Conservation (phyloP, 2,329 filamentous ascomycete genomes). For the Colletotrichum costaricense region DNA sequence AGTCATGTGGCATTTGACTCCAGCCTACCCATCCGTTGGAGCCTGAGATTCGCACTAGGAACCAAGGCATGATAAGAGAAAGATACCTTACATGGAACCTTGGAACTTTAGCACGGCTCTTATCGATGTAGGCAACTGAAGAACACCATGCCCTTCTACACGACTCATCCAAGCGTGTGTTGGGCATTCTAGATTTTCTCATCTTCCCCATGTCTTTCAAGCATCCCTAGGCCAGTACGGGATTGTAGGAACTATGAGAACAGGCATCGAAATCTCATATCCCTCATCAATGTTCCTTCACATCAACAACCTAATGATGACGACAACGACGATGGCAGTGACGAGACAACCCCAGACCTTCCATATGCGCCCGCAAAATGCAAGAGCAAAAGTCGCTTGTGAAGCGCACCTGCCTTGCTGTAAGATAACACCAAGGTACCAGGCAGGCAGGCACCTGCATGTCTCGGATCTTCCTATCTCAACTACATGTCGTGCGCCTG, state of each 20-base stretch:
- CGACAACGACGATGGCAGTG: not conserved
- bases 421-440: not conserved
- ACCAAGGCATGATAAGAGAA: not conserved
- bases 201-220: not conserved
- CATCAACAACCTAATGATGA: not conserved
- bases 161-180: not conserved
- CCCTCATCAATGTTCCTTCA: not conserved
- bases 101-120: not conserved
- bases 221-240: not conserved
- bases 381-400: no score
- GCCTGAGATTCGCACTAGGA: not conserved
- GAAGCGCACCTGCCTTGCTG: not conserved
- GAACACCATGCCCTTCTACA: not conserved
- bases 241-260: not conserved
- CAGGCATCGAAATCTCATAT: not conserved
- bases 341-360: not conserved
- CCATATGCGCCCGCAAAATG: not conserved
- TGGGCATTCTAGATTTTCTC: not conserved
- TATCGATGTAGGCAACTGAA: not conserved
- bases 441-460: not conserved
- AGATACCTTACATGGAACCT: not conserved
- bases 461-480: conserved; percentile 11
- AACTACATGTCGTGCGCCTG: not conserved
- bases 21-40: not conserved
- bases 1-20: not conserved